Percentiles rank a stretch among this genome's conserved stretches.
Evolutionary conservation across 164 flowering plant genomes (phyloP).

Genomic region (Cinnamomum chago): DNA sequence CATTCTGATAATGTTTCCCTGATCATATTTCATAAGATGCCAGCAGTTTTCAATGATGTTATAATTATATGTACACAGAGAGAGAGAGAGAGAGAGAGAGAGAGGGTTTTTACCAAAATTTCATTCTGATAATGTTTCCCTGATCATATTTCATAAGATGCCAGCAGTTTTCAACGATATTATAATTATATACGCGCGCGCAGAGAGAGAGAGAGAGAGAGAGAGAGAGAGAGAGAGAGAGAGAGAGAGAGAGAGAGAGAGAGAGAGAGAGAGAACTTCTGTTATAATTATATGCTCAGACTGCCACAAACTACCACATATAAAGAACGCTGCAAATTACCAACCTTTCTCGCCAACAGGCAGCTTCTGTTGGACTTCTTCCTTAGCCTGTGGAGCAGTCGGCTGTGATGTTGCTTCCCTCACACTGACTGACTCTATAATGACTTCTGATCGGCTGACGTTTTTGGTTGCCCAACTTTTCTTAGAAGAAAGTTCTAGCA

Average conservation of each 20-base stretch:
- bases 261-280: no score
- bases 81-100: background rate
- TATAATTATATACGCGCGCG: no score
- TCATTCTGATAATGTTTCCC: no score
- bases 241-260: background rate
- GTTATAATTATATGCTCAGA: background rate
- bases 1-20: background rate
- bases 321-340: background rate
- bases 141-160: no score
- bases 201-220: no score
- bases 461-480: constrained; percentile 26
- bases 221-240: no score
- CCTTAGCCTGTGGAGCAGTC: constrained; percentile 64
- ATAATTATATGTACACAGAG: background rate
- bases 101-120: background rate
- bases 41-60: background rate
- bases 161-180: no score
- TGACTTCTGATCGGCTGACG: constrained; percentile 58
- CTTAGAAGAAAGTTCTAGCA: constrained; percentile 29
- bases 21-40: background rate
- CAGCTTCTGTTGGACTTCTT: constrained; percentile 65
- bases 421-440: constrained; percentile 48
- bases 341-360: constrained; percentile 25
- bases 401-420: constrained; percentile 68
- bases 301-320: background rate